phyloP scores from a whole-genome alignment of 176 grass and related monocot species.

The Stipa capillata region DNA sequence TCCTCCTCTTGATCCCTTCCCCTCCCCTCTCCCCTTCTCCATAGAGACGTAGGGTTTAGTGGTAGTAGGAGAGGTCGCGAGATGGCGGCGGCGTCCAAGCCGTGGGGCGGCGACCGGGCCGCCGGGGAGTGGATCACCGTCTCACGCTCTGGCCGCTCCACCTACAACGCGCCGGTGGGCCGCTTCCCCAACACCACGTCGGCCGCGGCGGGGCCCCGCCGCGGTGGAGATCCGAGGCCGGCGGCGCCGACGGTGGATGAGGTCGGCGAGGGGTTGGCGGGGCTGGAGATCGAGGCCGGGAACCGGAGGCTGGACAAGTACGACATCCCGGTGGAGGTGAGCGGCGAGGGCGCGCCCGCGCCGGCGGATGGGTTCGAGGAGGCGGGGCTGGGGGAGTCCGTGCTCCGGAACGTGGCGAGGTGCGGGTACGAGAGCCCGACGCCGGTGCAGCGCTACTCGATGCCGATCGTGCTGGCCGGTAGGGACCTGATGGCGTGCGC shows the following conservation, averaged over 20 bases:
- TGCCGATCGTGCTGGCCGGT: conserved; percentile 40
- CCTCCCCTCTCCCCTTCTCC: background rate
- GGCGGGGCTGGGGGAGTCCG: conserved; percentile 36
- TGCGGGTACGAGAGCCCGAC: conserved; percentile 50
- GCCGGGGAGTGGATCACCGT: background rate
- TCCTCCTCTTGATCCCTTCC: too few relatives aligned
- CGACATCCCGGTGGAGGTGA: conserved; percentile 60
- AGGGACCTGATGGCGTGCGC: conserved; percentile 68
- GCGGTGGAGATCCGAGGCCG: background rate
- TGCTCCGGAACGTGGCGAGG: conserved; percentile 39
- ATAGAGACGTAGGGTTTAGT: conserved; percentile 21
- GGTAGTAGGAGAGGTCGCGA: background rate
- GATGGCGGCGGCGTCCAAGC: background rate
- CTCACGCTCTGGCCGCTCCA: background rate
- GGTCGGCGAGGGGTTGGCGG: background rate
- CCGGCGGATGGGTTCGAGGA: conserved; percentile 36
- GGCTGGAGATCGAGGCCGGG: conserved; percentile 1
- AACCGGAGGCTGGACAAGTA: conserved; percentile 26
- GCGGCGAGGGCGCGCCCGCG: conserved; percentile 34
- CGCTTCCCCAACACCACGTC: background rate
- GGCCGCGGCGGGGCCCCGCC: too few relatives aligned
- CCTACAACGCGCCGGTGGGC: background rate
- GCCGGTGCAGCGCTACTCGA: conserved; percentile 61
- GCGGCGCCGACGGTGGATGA: background rate
- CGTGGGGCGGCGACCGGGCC: background rate